A percentile compares a stretch with the other conserved stretches of the same genome.
Conservation (phyloP, 345 rosid species). For the Gynandropsis gynandra region DNA sequence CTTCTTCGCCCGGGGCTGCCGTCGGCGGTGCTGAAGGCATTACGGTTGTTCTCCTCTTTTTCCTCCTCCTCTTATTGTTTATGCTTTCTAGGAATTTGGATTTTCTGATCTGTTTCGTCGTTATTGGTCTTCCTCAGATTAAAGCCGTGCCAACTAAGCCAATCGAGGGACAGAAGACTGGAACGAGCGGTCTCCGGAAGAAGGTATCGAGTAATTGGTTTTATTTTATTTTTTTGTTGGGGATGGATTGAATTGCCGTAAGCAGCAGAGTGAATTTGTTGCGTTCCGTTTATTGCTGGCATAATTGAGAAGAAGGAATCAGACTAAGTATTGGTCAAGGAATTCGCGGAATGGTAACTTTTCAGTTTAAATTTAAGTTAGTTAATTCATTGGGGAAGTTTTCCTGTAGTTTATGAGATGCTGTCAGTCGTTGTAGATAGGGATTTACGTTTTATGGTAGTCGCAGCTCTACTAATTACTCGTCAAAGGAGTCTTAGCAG, state of each 20-base stretch:
- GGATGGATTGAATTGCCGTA: neutral
- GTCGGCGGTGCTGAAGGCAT: slow-evolving; percentile 63
- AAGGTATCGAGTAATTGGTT: slow-evolving; percentile 35
- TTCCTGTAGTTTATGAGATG: too few relatives aligned
- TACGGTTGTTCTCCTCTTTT: slow-evolving; percentile 34
- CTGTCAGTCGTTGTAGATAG: too few relatives aligned
- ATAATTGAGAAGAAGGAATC: too few relatives aligned
- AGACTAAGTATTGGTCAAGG: too few relatives aligned
- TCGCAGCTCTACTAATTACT: too few relatives aligned
- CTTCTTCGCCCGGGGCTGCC: slow-evolving; percentile 52
- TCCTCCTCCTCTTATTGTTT: neutral
- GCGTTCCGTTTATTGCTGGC: too few relatives aligned
- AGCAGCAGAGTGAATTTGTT: too few relatives aligned
- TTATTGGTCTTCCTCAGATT: slow-evolving; percentile 29
- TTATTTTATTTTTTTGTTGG: neutral
- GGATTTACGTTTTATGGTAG: too few relatives aligned
- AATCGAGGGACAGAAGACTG: slow-evolving; percentile 76
- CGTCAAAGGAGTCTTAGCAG: too few relatives aligned
- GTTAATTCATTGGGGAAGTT: too few relatives aligned
- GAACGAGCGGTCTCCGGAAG: slow-evolving; percentile 78
- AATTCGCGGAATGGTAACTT: too few relatives aligned
- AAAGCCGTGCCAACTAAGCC: slow-evolving; percentile 68
- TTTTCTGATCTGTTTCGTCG: neutral
- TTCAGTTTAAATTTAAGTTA: too few relatives aligned
- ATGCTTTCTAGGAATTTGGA: neutral